Percentiles rank a stretch among this genome's conserved stretches.
Conservation (phyloP, 1,139 yeast genomes). For the Suhomyces kunorum region DNA sequence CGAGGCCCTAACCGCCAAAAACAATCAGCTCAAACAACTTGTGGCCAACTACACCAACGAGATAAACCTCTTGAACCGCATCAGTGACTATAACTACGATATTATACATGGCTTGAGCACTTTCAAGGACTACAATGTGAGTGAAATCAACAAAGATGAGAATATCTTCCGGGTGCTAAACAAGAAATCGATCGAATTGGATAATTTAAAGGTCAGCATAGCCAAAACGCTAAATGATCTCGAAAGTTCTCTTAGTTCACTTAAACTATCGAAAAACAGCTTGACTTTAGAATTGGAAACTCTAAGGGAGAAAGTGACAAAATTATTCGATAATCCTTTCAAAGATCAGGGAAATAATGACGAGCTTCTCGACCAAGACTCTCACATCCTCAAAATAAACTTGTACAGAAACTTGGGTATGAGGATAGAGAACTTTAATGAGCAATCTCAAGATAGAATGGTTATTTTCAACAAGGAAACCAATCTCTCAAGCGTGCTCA, state of each 20-base stretch:
- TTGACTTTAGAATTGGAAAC: conserved; percentile 35
- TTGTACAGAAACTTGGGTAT: conserved; percentile 49
- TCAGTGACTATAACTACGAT: conserved; percentile 18
- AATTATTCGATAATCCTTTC: conserved; percentile 22
- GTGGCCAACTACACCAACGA: conserved; percentile 24
- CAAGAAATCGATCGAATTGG: conserved; percentile 39
- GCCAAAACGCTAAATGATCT: conserved; percentile 61
- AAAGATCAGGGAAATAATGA: conserved; percentile 17
- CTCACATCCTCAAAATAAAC: conserved; percentile 43
- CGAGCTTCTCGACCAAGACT: conserved; percentile 31
- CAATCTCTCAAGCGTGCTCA: conserved; percentile 52
- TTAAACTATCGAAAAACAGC: conserved; percentile 44
- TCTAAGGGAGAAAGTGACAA: conserved; percentile 24
- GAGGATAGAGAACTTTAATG: conserved; percentile 31
- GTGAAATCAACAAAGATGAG: conserved; percentile 16
- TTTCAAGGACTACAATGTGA: conserved; percentile 10
- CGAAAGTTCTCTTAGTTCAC: conserved; percentile 52
- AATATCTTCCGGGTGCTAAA: conserved; percentile 31
- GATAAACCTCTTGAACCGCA: conserved; percentile 25
- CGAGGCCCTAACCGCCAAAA: conserved; percentile 23
- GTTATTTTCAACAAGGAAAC: conserved; percentile 52
- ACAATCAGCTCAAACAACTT: conserved; percentile 23
- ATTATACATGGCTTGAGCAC: conserved; percentile 16
- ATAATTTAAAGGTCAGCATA: conserved; percentile 51
- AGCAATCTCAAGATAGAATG: conserved; percentile 31